Evolutionary conservation across 805 yeast species (phyloP).

Genomic region (Suhomyces canberraensis): DNA sequence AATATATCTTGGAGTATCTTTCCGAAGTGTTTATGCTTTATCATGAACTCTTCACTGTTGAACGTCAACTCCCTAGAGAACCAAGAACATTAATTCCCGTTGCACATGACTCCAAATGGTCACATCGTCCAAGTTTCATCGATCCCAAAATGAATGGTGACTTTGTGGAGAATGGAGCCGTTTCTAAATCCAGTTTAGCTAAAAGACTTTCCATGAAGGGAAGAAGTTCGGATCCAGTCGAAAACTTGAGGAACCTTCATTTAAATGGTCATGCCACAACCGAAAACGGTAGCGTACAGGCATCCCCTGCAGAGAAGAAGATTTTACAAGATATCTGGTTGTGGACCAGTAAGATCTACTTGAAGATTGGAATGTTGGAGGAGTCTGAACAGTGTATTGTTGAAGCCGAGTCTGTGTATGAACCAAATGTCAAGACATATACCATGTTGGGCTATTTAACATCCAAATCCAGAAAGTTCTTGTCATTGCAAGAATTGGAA

Average conservation of each 20-base stretch:
- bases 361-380: constrained; percentile 46
- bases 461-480: constrained; percentile 38
- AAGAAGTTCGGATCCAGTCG: not conserved
- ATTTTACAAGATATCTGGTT: constrained; percentile 69
- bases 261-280: not conserved
- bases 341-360: constrained; percentile 64
- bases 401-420: constrained; percentile 58
- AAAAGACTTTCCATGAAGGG: constrained; percentile 1
- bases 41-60: constrained; percentile 45
- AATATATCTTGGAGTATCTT: constrained; percentile 58
- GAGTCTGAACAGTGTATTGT: constrained; percentile 71
- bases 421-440: constrained; percentile 47
- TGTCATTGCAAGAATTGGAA: constrained; percentile 65
- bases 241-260: not conserved
- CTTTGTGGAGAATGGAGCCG: constrained; percentile 1
- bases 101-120: constrained; percentile 23
- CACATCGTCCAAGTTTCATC: constrained; percentile 40
- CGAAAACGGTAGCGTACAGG: not conserved
- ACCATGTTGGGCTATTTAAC: constrained; percentile 49
- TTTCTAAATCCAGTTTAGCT: not conserved
- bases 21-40: constrained; percentile 63
- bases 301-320: constrained; percentile 5
- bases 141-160: constrained; percentile 22
- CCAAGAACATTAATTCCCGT: constrained; percentile 3
- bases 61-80: constrained; percentile 11